Base-by-base conservation (phyloP, 768 basidiomycete genomes). In the Lepiota venenata region DNA sequence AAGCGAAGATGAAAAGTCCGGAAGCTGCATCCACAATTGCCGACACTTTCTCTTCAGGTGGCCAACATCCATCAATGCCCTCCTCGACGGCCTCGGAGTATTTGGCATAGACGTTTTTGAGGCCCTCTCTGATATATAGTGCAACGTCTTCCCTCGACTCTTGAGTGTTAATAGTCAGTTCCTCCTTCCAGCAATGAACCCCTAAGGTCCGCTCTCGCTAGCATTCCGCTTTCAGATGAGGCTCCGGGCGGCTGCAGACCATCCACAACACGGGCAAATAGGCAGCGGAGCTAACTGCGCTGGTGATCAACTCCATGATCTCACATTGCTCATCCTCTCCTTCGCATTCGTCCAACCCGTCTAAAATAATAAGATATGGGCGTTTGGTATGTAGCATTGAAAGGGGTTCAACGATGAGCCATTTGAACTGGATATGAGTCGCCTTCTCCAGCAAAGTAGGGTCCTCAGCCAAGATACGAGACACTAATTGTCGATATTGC, bases 291-390 rank as follows among this genome's bases (percentile, higher is more conserved):
- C 27, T 8, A 10, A 16, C 45, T n/a, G 14, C 7, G 32, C 27
- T 32, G 3, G n/a, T 35, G 29, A 46, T 46, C n/a, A 46, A 47
- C 1, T 48, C 15, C 3, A 64, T 20, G 2, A 64, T 27, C 9
- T 53, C 44, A 1, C 32, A 35, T 16, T 60, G 59, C 15, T 32
- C 27, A 1, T 51, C 45, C 5, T 47, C n/a, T 16, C 52, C 54
- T 11, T 21, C 18, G 32, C 63, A 64, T 51, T 64, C 59, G 15
- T 64, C 62, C 12, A 63, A 44, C 4, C 62, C 62, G 48, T 63
- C 62, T n/a, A 63, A 21, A 38, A 63, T 43, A 22, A 59, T 54
- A 12, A 56, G n/a, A 15, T 50, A 55, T 2, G 49, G 25, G 27
- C 29, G 25, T 25, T 11, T 4, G 6, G 15, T 9, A 25, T 14